Evolutionary conservation across 257 asterid genomes (phyloP), one percentile per base, ranked within the genome.

Genomic region (Phtheirospermum japonicum): DNA sequence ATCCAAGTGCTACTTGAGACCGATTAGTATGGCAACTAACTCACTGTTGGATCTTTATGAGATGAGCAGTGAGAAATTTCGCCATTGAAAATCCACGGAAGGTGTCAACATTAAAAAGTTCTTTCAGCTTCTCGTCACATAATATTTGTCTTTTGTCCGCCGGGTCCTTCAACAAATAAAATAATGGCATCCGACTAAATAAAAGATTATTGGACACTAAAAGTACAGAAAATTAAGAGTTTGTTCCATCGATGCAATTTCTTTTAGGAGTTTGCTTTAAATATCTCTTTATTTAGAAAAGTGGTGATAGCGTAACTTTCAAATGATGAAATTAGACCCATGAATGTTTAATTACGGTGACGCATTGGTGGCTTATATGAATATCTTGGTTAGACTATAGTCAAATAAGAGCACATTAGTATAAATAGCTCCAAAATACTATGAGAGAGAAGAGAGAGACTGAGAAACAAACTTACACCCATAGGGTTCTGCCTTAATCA

Each of bases 1-100:
- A 10, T 16, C 61, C 61, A 63, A 64, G 54, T 56, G 71, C 71
- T 57, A 63, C 34, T 46, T 54, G 48, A 54, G 73, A 66, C 70
- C 72, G 66, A 59, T 3, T 12, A 63, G 30, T 55, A 63, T 50
- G 64, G 67, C 70, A 66, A 63, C n/a, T n/a, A n/a, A 40, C 77
- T 90, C 82, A 84, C 74, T 77, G 73, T 74, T 82, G 88, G 16
- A 73, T 26, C 82, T 88, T 88, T 61, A 80, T 64, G 74, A 92
- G 71, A 76, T 88, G 97, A 42, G 73, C 64, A 55, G 84, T 81
- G 36, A 86, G 80, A 56, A n/a, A n/a, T n/a, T n/a, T n/a, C n/a
- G n/a, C n/a, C n/a, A n/a, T n/a, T n/a, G n/a, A n/a, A n/a, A n/a
- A n/a, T n/a, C n/a, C n/a, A n/a, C n/a, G n/a, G n/a, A n/a, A n/a